Evolutionary conservation across 768 basidiomycete species (phyloP).

Genomic region (Hericium alpestre): DNA sequence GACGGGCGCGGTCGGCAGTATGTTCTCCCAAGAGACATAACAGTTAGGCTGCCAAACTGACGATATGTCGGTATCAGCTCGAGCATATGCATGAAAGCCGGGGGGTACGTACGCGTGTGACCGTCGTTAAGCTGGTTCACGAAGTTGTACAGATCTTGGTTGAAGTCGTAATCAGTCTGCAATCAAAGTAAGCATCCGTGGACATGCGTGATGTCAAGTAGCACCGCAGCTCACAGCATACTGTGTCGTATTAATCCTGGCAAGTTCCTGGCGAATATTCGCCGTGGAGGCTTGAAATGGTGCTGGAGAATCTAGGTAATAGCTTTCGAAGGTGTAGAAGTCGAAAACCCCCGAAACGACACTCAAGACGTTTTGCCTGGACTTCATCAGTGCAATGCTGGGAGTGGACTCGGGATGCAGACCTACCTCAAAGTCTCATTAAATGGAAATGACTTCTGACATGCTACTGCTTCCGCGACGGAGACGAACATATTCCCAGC

Average conservation of each 20-base stretch:
- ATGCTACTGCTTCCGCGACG: conserved; percentile 44
- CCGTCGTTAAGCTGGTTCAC: conserved; percentile 52
- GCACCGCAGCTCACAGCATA: conserved; percentile 27
- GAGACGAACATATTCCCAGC: conserved; percentile 32
- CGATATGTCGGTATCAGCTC: neutral
- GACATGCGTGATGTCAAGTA: neutral
- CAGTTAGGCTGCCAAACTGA: conserved; percentile 49
- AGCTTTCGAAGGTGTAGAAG: conserved; percentile 32
- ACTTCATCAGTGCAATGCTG: neutral
- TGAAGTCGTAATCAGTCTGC: conserved; percentile 61
- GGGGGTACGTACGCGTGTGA: conserved; percentile 39
- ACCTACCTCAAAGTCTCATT: conserved; percentile 20
- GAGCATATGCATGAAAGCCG: neutral
- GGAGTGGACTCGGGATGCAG: neutral
- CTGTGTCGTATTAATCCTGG: conserved; percentile 35
- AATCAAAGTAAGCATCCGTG: neutral
- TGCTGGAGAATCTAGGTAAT: conserved; percentile 25
- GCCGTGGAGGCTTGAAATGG: conserved; percentile 38
- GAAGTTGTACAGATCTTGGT: conserved; percentile 43
- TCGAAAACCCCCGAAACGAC: conserved; percentile 24
- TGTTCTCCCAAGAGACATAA: conserved; percentile 36
- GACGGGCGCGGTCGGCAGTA: conserved; percentile 13
- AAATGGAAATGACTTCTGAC: conserved; percentile 26
- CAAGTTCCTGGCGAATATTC: conserved; percentile 41
- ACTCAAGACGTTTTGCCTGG: conserved; percentile 26